Base-by-base conservation (phyloP, 2,329 filamentous ascomycete species). In the Diaporthe sp. region DNA sequence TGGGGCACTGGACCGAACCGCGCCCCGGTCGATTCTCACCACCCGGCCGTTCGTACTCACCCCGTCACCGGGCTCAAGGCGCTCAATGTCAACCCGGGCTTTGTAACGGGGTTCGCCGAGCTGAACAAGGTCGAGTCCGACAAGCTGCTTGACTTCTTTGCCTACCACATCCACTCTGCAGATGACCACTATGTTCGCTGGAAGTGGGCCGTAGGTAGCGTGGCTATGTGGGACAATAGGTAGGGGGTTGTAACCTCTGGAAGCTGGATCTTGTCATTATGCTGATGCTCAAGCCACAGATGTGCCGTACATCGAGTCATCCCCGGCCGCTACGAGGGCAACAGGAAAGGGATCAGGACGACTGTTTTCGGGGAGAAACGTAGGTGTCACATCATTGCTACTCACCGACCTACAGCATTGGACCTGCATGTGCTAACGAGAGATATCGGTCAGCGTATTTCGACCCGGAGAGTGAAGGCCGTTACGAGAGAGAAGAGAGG, bases 201-300 rank as follows among this genome's bases (percentile, higher is more conserved):
- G 84, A 88, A 87, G 76, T 89, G 88, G 87, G 79, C 83, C 0
- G 85, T 86, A 9, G 87, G 87, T 0, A 86, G 84, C 42, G 85
- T 88, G 7, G 87, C 87, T 1, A 86, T 89, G 80, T 89, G 87
- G 87, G 88, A 89, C 73, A 89, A 89, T 76, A 79, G 85, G 81
- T 84, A 44, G 15, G 39, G 44, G 22, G 4, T 6, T 25, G 6
- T 4, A 4, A 39, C 2, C 37, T 39, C 37, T 39, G 15, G 31
- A 7, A 49, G 4, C 17, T 17, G 19, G 62, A 22, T 25, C 39
- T 75, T 75, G 2, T 53, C 34, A 12, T 15, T 39, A n/a, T 25
- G n/a, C 15, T 28, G 31, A 19, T 44, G 25, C n/a, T 31, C 46
- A 60, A 44, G 22, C 37, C 28, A 55, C 39, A 60, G 82, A 73